phyloP scores from a whole-genome alignment of 75 land plant genomes.

The Pinus taeda region DNA sequence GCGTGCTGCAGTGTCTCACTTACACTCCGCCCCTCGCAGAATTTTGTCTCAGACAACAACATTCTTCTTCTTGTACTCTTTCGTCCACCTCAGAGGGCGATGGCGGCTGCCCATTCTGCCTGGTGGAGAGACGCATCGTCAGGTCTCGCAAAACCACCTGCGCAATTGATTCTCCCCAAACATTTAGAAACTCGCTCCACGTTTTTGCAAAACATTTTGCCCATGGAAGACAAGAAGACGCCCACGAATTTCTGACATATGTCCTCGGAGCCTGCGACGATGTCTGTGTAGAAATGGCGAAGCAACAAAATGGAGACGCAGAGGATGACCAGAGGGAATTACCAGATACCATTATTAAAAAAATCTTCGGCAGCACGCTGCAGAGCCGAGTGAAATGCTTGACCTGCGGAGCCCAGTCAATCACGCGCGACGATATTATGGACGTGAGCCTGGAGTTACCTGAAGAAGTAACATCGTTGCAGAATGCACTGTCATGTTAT shows the following conservation, averaged over 20 bases:
- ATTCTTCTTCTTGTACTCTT: too few relatives aligned
- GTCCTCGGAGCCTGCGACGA: conserved; percentile 77
- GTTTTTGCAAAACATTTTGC: conserved; percentile 78
- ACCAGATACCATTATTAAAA: conserved; percentile 46
- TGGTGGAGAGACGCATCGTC: conserved; percentile 72
- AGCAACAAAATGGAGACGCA: conserved; percentile 16
- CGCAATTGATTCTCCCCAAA: conserved; percentile 54
- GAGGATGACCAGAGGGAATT: not conserved
- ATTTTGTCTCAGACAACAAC: conserved; percentile 49
- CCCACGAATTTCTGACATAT: conserved; percentile 91
- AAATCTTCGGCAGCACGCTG: conserved; percentile 92
- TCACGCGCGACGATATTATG: conserved; percentile 91
- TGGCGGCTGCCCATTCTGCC: conserved; percentile 68
- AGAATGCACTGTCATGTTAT: conserved; percentile 62
- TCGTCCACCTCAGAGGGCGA: too few relatives aligned
- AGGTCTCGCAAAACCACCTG: conserved; percentile 43
- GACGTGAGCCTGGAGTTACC: conserved; percentile 69
- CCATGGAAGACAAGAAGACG: conserved; percentile 90
- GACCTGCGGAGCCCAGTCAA: conserved; percentile 67
- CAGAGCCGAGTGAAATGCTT: conserved; percentile 90
- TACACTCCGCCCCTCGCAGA: conserved; percentile 97
- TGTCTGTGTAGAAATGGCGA: conserved; percentile 61
- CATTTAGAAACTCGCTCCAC: conserved; percentile 49
- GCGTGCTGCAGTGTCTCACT: conserved; percentile 95
- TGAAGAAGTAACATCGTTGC: conserved; percentile 32